Evolutionary conservation across 306 rosid genomes (phyloP).

Genomic region (Quercus engelmannii): DNA sequence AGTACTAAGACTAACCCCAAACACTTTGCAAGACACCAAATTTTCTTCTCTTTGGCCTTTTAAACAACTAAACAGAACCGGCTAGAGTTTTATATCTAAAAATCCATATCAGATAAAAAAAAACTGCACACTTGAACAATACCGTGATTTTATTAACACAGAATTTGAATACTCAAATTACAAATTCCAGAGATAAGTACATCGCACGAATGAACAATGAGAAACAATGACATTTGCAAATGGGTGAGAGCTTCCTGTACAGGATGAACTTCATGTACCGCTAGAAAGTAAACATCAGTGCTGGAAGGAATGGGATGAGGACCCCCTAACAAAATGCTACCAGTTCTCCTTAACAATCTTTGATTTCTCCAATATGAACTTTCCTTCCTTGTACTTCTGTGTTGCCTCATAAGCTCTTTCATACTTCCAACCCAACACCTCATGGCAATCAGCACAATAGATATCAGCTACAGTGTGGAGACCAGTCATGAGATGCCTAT

Average conservation of each 20-base stretch:
- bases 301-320: conserved; percentile 31
- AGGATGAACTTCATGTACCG: conserved; percentile 36
- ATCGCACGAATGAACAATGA: conserved; percentile 29
- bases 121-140: conserved; percentile 13
- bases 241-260: conserved; percentile 55
- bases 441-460: conserved; percentile 77
- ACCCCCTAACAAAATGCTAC: conserved; percentile 45
- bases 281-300: conserved; percentile 28
- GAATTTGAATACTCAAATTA: conserved; percentile 34
- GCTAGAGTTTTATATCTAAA: background rate
- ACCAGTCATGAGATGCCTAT: conserved; percentile 86
- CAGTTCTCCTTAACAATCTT: conserved; percentile 92
- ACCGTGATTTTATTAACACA: conserved; percentile 25
- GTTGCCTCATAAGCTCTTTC: conserved; percentile 83
- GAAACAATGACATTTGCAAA: conserved; percentile 49
- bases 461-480: conserved; percentile 96
- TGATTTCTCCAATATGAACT: conserved; percentile 89
- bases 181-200: conserved; percentile 35
- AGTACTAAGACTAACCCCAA: too few relatives aligned
- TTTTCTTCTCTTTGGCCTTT: background rate
- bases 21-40: background rate
- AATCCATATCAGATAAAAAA: background rate
- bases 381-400: conserved; percentile 98
- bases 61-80: background rate
- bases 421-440: conserved; percentile 94